Percentiles rank a stretch among this genome's conserved stretches.
These are phyloP conservation scores for Centrapalus pauciflorus DNA, from an alignment of 129 eudicot genomes.

Conservation along the genomic window DNA sequence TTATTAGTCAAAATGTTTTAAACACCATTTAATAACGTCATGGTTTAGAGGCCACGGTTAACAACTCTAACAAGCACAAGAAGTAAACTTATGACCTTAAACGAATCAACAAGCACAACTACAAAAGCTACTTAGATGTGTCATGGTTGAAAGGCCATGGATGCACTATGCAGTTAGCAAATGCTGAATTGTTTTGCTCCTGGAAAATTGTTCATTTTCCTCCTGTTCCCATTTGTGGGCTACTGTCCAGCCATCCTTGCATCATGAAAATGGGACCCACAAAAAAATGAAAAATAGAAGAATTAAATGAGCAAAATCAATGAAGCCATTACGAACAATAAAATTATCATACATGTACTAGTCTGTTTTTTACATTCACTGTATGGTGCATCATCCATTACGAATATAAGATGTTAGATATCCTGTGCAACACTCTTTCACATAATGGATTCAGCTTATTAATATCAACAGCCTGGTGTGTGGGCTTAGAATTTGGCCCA, in stretches of 20 bases:
- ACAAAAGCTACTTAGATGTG: background rate
- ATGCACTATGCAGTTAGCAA: background rate
- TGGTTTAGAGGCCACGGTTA: too few species aligned
- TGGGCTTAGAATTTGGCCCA: slow-evolving; percentile 22
- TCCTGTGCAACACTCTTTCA: background rate
- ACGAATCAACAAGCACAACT: background rate
- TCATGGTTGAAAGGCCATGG: background rate
- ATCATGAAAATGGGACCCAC: slow-evolving; percentile 4
- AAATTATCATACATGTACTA: slow-evolving; percentile 16
- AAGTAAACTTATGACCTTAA: background rate
- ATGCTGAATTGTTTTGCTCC: background rate
- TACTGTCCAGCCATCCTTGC: background rate
- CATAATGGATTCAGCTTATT: background rate
- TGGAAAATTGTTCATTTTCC: background rate
- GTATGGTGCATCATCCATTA: background rate
- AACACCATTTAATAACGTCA: too few species aligned
- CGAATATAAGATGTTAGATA: background rate
- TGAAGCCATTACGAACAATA: slow-evolving; percentile 8
- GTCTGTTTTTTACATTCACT: slow-evolving; percentile 5
- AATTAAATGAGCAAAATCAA: background rate
- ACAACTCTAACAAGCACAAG: too few species aligned
- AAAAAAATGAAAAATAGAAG: background rate
- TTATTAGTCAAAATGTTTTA: too few species aligned
- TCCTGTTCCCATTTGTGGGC: background rate
- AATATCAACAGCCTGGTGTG: slow-evolving; percentile 7